Evolutionary conservation across 2,329 filamentous ascomycete species (phyloP), one percentile per base, ranked within the genome.

Genomic region (Pseudopithomyces maydicus): DNA sequence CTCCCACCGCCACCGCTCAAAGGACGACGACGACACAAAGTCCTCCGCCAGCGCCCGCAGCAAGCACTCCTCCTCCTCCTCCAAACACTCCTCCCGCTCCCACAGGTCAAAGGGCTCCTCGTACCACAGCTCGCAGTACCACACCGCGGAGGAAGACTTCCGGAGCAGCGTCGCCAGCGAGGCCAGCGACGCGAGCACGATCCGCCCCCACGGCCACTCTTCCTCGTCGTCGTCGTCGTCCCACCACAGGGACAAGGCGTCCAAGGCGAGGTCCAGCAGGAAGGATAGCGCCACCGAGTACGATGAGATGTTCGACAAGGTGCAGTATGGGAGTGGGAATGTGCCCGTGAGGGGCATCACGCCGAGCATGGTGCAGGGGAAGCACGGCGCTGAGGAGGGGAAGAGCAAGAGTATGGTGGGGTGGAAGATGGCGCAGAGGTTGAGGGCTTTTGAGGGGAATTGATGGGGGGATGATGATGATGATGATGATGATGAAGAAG

Each of bases 311-410:
- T 74, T 38, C 62, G 67, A 50, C 61, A 67, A 42, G 45, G 44
- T 38, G 67, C 67, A 52, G 59, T 70, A 70, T 52, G 70, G 71
- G 7, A 54, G 59, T 32, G 70, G 72, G n/a, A 71, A 64, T 54
- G 75, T 72, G 55, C 66, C 65, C 1, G 65, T 77, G 32, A 62
- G 69, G 57, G 73, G 71, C 45, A 77, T 73, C 50, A 77, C 74
- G 52, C 70, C 67, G 45, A 76, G 73, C 54, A 76, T 76, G 72
- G 63, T 75, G 44, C 57, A 62, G 51, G 65, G 62, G 39, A 68
- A 48, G 15, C 22, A 36, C 5, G 26, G 26, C 36, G 59, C 20
- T 63, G 62, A 57, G 57, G 63, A 71, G 56, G 70, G 67, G n/a
- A 64, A 68, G 56, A 75, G 68, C 54, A 74, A 70, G 65, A 76